These are phyloP conservation scores for Pinus albicaulis DNA, from an alignment of 75 land plant genomes.

Conservation along the genomic window DNA sequence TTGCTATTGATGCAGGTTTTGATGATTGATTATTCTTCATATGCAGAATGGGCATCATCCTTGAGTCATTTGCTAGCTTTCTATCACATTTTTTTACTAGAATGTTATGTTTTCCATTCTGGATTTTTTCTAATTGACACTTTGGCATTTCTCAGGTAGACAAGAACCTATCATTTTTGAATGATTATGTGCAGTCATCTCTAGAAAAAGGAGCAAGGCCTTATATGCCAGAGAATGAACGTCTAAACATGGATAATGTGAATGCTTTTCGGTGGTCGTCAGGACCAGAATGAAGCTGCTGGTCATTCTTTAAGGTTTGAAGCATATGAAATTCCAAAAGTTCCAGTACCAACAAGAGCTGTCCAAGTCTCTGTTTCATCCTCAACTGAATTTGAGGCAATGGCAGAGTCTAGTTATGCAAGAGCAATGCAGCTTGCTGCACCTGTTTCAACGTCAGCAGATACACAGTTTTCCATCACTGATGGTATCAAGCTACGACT, in stretches of 20 bases:
- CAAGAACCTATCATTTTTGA: constrained; percentile 67
- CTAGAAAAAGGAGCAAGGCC: constrained; percentile 81
- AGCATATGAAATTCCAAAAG: constrained; percentile 88
- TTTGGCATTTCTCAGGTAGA: constrained; percentile 61
- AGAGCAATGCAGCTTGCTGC: constrained; percentile 9
- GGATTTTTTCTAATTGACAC: background rate
- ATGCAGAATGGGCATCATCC: too few species aligned
- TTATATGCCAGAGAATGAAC: constrained; percentile 75
- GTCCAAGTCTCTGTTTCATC: constrained; percentile 23
- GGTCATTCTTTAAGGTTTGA: constrained; percentile 76
- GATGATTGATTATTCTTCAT: too few species aligned
- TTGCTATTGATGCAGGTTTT: too few species aligned
- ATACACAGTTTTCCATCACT: constrained; percentile 19
- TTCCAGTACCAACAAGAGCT: constrained; percentile 24
- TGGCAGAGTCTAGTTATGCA: constrained; percentile 31
- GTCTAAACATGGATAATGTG: constrained; percentile 37
- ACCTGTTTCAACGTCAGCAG: constrained; percentile 27
- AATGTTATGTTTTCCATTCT: background rate
- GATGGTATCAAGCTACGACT: constrained; percentile 52
- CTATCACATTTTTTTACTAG: too few species aligned
- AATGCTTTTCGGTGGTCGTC: constrained; percentile 31
- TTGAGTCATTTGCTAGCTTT: too few species aligned
- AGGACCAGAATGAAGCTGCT: constrained; percentile 40
- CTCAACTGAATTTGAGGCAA: constrained; percentile 38
- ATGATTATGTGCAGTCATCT: constrained; percentile 62